These are phyloP conservation scores for Lentinula novae-zelandiae DNA, from an alignment of 1,284 basidiomycete species.

Conservation along the genomic window DNA sequence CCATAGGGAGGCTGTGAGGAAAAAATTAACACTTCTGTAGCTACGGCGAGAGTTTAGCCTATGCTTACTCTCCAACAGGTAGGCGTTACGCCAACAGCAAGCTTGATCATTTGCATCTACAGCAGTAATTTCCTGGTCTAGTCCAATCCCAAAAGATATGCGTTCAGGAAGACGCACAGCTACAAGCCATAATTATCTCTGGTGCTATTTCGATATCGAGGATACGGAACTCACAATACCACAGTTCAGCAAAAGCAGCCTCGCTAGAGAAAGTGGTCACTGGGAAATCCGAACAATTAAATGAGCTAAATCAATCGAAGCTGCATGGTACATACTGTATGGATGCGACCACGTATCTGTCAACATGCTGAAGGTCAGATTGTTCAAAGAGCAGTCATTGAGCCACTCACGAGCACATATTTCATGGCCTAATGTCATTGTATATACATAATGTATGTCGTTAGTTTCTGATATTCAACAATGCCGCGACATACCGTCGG, in stretches of 20 bases:
- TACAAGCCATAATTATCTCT: neutral
- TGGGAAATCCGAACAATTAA: conserved; percentile 17
- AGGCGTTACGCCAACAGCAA: conserved; percentile 58
- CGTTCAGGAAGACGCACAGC: conserved; percentile 6
- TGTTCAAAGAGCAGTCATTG: neutral
- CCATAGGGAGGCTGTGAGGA: conserved; percentile 51
- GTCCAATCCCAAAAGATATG: neutral
- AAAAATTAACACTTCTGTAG: neutral
- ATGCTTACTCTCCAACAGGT: conserved; percentile 58
- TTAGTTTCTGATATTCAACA: neutral
- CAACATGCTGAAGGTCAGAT: neutral
- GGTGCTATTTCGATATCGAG: neutral
- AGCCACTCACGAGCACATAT: conserved; percentile 48
- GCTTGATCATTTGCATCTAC: conserved; percentile 47
- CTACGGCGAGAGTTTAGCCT: neutral
- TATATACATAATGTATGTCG: neutral
- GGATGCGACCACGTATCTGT: conserved; percentile 57
- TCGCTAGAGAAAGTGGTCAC: conserved; percentile 71
- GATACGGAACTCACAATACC: conserved; percentile 51
- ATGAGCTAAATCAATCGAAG: neutral
- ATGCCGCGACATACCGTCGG: conserved; percentile 34
- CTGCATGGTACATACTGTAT: conserved; percentile 38
- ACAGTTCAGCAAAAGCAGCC: conserved; percentile 78
- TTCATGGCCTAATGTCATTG: conserved; percentile 39
- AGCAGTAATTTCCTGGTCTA: neutral